Conservation (phyloP, 495 filamentous ascomycete species). For the Neurospora hispaniola region DNA sequence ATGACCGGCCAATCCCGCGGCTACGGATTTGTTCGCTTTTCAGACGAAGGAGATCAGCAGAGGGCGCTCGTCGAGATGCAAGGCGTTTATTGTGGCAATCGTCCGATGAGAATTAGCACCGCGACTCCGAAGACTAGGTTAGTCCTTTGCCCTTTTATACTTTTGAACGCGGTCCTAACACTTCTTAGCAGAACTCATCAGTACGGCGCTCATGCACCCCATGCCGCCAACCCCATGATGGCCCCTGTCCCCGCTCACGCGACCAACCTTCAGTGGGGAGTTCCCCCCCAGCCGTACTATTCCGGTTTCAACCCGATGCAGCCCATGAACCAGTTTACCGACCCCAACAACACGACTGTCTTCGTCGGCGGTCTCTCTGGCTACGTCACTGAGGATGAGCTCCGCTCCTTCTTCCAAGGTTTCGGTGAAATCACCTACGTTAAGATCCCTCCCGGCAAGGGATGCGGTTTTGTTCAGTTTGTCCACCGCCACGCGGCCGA, state of each 20-base stretch:
- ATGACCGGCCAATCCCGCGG: conserved; percentile 95
- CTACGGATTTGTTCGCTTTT: conserved; percentile 96
- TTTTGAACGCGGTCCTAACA: conserved; percentile 2
- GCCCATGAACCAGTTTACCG: conserved; percentile 99
- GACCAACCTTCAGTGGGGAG: conserved; percentile 28
- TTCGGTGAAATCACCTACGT: conserved; percentile 99
- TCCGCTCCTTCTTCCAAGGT: conserved; percentile 98
- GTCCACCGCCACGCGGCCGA: conserved; percentile 98
- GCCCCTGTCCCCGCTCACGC: conserved; percentile 26
- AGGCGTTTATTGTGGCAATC: conserved; percentile 97
- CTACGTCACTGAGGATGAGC: conserved; percentile 98
- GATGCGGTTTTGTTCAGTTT: conserved; percentile 98
- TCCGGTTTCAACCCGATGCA: conserved; percentile 45
- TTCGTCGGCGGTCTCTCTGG: conserved; percentile 96
- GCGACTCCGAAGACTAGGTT: conserved; percentile 83
- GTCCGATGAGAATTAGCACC: conserved; percentile 97
- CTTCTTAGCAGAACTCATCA: conserved; percentile 24
- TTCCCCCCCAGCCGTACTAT: conserved; percentile 24
- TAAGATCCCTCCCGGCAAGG: conserved; percentile 99
- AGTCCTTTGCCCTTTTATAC: conserved; percentile 2
- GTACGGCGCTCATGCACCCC: conserved; percentile 22
- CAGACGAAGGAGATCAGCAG: conserved; percentile 89
- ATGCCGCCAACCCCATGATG: conserved; percentile 26
- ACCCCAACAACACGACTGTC: conserved; percentile 99
- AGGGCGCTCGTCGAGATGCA: conserved; percentile 95